These are phyloP conservation scores for Cruciata laevipes DNA, from an alignment of 257 asterid species.

Conservation along the genomic window DNA sequence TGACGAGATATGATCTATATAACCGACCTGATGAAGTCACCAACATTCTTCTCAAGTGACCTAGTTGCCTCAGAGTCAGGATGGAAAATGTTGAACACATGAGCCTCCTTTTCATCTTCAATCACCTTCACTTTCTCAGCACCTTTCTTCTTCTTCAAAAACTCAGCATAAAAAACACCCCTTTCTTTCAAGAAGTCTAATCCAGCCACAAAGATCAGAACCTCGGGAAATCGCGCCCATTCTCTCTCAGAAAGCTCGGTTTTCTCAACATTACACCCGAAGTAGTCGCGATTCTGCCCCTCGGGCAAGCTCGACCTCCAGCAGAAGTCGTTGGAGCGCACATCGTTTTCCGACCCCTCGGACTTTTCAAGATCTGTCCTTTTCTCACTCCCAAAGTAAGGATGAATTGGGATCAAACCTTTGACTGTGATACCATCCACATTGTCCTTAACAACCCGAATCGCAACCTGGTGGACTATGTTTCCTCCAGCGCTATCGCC, in stretches of 20 bases:
- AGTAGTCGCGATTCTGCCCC: conserved; percentile 44
- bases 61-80: conserved; percentile 56
- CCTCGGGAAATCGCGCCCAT: conserved; percentile 47
- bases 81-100: conserved; percentile 54
- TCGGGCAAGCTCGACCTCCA: conserved; percentile 73
- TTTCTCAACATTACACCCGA: conserved; percentile 55
- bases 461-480: conserved; percentile 59
- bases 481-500: conserved; percentile 91
- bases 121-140: conserved; percentile 46
- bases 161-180: conserved; percentile 55
- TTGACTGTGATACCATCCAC: conserved; percentile 20
- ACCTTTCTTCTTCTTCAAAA: conserved; percentile 41
- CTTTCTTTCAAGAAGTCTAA: conserved; percentile 73
- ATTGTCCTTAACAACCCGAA: conserved; percentile 7
- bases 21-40: conserved; percentile 30
- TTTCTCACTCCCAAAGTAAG: conserved; percentile 56
- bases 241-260: conserved; percentile 19
- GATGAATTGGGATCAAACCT: conserved; percentile 61
- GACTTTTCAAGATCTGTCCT: conserved; percentile 48
- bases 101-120: conserved; percentile 50
- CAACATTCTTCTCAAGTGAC: conserved; percentile 49
- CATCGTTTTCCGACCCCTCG: conserved; percentile 30
- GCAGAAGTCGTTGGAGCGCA: conserved; percentile 58
- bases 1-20: not conserved
- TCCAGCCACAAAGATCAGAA: conserved; percentile 56